Evolutionary conservation across 1,284 basidiomycete genomes (phyloP), one percentile per base, ranked within the genome.

Genomic region (Meripilus lineatus): DNA sequence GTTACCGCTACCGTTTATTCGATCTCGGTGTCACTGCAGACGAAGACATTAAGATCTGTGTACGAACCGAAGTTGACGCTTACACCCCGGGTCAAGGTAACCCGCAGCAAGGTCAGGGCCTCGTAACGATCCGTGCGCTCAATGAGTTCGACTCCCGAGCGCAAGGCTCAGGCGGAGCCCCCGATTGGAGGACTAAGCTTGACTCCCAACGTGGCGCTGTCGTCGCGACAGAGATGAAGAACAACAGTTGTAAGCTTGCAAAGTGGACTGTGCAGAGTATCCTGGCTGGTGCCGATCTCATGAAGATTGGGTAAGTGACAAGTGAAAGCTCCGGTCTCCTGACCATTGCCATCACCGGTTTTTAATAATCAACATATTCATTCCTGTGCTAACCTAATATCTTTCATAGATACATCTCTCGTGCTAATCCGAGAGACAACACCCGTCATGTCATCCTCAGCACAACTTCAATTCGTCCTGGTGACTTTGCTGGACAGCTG

Each of bases 141-240:
- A 98, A 98, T 66, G 96, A 99, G 66, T 99, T 96, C 64, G 95
- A 98, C 64, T 78, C 92, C n/a, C 80, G 91, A 44, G 79, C 93
- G 1, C 81, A 84, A 54, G 95, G 95, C 26, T 84, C 89, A 2
- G 93, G 93, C 39, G 90, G 91, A 43, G 93, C 95, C 14, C 90
- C 93, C 18, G 96, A 99, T 67, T 99, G 96, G 96, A 83, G 94
- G 39, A 79, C 88, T 39, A 96, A 96, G 68, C 74, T 99, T 41
- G 96, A 99, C 68, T 84, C 89, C 6, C 94, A 98, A 68, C 84
- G 94, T 48, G 96, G 96, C 58, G 96, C 96, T 3, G 95, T 99
- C 35, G 93, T 99, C 46, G 93, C 96, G 37, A 96, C 93, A 33
- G 96, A 99, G 74, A 98, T 99, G 96, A 99, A 99, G 77, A 99